Percentiles rank a stretch among this genome's conserved stretches.
phyloP scores from a whole-genome alignment of 2,329 filamentous ascomycete species.

The Phoma sp. region DNA sequence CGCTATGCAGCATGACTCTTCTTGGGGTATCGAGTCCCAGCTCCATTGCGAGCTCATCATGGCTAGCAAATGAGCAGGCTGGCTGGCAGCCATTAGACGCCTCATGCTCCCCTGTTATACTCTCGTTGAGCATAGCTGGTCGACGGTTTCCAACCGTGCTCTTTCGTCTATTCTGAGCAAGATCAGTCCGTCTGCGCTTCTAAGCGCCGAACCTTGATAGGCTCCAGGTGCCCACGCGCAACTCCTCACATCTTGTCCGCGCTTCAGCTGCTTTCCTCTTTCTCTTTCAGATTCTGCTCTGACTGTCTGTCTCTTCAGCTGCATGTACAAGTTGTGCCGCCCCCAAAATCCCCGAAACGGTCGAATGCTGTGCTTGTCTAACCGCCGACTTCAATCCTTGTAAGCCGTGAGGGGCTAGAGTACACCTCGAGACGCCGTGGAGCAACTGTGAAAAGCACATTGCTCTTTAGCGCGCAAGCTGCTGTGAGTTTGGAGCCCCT shows the following conservation, averaged over 20 bases:
- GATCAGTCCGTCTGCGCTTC: conserved; percentile 39
- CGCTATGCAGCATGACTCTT: conserved; percentile 29
- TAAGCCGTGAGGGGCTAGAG: conserved; percentile 47
- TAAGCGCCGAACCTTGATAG: conserved; percentile 49
- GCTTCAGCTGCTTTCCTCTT: conserved; percentile 39
- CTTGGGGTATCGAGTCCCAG: conserved; percentile 37
- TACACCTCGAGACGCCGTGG: conserved; percentile 47
- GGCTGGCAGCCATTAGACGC: conserved; percentile 43
- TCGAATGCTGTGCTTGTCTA: conserved; percentile 50
- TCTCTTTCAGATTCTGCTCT: conserved; percentile 32
- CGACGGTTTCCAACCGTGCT: conserved; percentile 32
- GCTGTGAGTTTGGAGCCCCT: conserved; percentile 47
- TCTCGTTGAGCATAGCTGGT: conserved; percentile 34
- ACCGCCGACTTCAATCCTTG: conserved; percentile 42
- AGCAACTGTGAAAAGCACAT: conserved; percentile 40
- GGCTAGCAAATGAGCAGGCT: conserved; percentile 37
- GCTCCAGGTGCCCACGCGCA: conserved; percentile 38
- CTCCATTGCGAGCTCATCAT: conserved; percentile 32
- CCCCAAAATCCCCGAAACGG: conserved; percentile 39
- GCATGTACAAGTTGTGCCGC: conserved; percentile 33
- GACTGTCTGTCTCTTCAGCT: conserved; percentile 42
- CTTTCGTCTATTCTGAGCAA: conserved; percentile 46
- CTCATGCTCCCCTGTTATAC: conserved; percentile 34
- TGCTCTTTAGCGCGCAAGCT: conserved; percentile 44
- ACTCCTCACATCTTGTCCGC: conserved; percentile 37